A percentile compares a stretch with the other conserved stretches of the same genome.
Evolutionary conservation across 768 basidiomycete species (phyloP).

Genomic region (Boletellus ananiceps): DNA sequence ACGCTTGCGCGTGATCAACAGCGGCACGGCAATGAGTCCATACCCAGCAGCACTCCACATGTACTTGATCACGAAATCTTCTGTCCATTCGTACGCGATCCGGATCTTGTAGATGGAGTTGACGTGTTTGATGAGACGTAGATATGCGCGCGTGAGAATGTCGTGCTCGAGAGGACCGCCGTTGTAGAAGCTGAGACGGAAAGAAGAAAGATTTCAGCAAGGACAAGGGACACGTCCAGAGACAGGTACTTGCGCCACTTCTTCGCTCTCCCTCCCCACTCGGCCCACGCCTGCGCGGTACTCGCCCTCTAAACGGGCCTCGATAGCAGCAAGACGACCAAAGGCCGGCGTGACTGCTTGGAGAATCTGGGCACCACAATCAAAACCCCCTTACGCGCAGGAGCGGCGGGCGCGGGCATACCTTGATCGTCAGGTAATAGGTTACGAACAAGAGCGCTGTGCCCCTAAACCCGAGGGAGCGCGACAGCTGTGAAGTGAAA

Average conservation of each 20-base stretch:
- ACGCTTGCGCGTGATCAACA: slow-evolving; percentile 59
- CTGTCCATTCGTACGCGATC: slow-evolving; percentile 92
- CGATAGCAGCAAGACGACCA: slow-evolving; percentile 81
- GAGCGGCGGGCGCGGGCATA: neutral
- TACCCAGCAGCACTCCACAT: slow-evolving; percentile 94
- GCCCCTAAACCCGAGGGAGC: slow-evolving; percentile 82
- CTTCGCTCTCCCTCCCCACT: slow-evolving; percentile 85
- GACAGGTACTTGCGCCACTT: slow-evolving; percentile 67
- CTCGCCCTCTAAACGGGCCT: slow-evolving; percentile 86
- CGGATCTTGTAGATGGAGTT: slow-evolving; percentile 94
- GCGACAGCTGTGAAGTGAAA: slow-evolving; percentile 88
- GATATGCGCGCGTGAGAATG: slow-evolving; percentile 74
- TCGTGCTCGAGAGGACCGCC: slow-evolving; percentile 80
- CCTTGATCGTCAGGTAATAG: slow-evolving; percentile 77
- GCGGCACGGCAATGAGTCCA: slow-evolving; percentile 83
- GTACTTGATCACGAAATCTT: slow-evolving; percentile 96
- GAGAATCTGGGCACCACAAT: slow-evolving; percentile 43
- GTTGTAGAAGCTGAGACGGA: slow-evolving; percentile 76
- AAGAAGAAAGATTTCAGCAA: neutral
- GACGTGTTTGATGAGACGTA: slow-evolving; percentile 78
- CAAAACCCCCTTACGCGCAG: neutral
- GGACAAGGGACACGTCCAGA: neutral
- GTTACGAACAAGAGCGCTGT: slow-evolving; percentile 75
- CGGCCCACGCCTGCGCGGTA: slow-evolving; percentile 84
- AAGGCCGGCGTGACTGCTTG: slow-evolving; percentile 89